Base-by-base conservation (phyloP, 768 basidiomycete species). In the Lentinula detonsa region DNA sequence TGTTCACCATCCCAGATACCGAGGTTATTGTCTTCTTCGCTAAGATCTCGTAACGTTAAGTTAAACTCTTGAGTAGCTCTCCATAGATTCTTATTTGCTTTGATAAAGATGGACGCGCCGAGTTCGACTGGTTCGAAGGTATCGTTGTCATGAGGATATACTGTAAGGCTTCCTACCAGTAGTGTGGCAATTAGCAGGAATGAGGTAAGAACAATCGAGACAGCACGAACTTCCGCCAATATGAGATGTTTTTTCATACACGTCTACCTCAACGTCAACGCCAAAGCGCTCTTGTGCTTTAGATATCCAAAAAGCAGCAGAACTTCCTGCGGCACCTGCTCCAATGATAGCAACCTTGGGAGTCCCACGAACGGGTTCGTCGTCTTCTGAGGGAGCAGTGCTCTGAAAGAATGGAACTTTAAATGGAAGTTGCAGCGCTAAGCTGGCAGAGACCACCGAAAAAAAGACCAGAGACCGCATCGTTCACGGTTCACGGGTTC, bases 101-200 rank as follows among this genome's bases (percentile, higher is more conserved):
- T 65, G 11, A 95, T 88, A 68, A 95, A 97, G 60, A 95, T 88
- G n/a, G 87, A 88, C 0, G 88, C 95, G 0, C 95, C 95, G 1
- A 95, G 77, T 68, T 97, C 95, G 28, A 92, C 73, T 23, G 86
- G 83, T 28, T 80, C 78, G 16, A 88, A 77, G 49, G 74, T 79
- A 4, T 74, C 70, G 49, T 82, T 73, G 64, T 86, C 81, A 70
- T 93, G 85, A 5, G 93, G 93, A 65, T 88, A 79, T 4, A 95
- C 87, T 7, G 79, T 78, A 10, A 85, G 93, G 70, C 87, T 91
- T 48, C 93, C 93, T 95, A 67, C 15, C 18, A 23, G 15, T 50
- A 6, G 4, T 13, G 28, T 51, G 13, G n/a, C 16, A 53, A 53
- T 40, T 37, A 40, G 61, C 34, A 52, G 39, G 46, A 62, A 43